Evolutionary conservation across 1,139 yeast species (phyloP), one percentile per base, ranked within the genome.

Genomic region (Blastobotrys persicus): DNA sequence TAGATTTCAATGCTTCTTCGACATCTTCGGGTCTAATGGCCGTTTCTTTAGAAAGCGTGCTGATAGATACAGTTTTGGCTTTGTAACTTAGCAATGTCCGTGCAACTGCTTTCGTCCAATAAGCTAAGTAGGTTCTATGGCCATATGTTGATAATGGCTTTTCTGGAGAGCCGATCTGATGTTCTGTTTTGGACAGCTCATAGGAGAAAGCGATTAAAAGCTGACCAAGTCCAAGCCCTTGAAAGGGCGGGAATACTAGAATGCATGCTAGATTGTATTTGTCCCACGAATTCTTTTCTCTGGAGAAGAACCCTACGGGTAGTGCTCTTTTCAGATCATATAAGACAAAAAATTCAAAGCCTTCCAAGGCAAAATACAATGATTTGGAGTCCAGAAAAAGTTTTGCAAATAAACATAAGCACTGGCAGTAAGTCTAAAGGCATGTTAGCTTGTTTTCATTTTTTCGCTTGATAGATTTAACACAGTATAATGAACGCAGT

Each of bases 361-460:
- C 77, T 40, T 85, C 91, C 6, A 88, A 79, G 43, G 83, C 78
- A 66, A 85, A 92, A 64, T 83, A 88, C 31, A 91, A 85, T 0
- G 96, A 86, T 66, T 92, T 92, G 65, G 88, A 89, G 57, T 89
- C 96, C n/a, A 92, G 75, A 60, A 88, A 92, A 38, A 92, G 75
- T 66, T 89, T 88, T 0, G 95, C 94, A 67, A 91, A 85, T 4
- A 92, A 71, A 50, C 94, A 83, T 55, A 92, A 68, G 58, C 88
- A 83, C 62, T 91, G 98, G 55, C 95, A 88, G 65, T 49, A 76
- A 59, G 19, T 57, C 52, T 42, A 48, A 17, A 39, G n/a, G 12
- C 11, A 7, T 26, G 5, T 23, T 20, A 6, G 31, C 5, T 23
- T n/a, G n/a, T n/a, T n/a, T n/a, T n/a, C n/a, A n/a, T n/a, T n/a